Evolutionary conservation across 345 rosid genomes (phyloP).

Genomic region (Linum usitatissimum): DNA sequence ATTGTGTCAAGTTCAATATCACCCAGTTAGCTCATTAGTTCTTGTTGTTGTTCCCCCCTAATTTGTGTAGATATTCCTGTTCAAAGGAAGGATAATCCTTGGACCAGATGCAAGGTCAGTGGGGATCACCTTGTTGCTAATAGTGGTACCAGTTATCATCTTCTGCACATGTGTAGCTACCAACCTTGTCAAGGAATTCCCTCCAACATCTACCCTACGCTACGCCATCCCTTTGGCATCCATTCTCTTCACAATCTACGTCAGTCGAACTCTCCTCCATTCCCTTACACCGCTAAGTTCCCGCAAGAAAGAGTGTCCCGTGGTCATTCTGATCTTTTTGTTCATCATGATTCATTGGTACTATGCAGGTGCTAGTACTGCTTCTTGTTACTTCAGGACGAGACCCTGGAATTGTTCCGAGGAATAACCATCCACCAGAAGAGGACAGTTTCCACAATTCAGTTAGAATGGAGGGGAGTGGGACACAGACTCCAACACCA

Average conservation of each 20-base stretch:
- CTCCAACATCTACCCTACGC: conserved; percentile 25
- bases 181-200: conserved; percentile 26
- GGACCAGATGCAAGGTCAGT: conserved; percentile 46
- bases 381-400: conserved; percentile 38
- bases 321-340: too few relatives aligned
- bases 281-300: conserved; percentile 1
- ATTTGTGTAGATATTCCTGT: conserved; percentile 33
- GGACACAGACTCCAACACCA: conserved; percentile 31
- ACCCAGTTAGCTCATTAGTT: too few relatives aligned
- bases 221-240: conserved; percentile 28
- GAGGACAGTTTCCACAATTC: conserved; percentile 29
- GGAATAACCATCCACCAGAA: conserved; percentile 37
- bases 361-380: conserved; percentile 29
- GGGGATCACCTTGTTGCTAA: conserved; percentile 32
- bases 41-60: too few relatives aligned
- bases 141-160: conserved; percentile 34
- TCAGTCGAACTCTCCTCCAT: conserved; percentile 18
- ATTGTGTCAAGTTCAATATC: too few relatives aligned
- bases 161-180: conserved; percentile 37
- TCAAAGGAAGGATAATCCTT: conserved; percentile 36
- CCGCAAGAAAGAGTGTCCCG: conserved; percentile 27
- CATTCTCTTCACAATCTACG: conserved; percentile 36
- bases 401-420: conserved; percentile 49
- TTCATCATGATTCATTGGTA: background rate
- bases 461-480: conserved; percentile 18